Evolutionary conservation across 192 early-diverging fungal species (phyloP).

Genomic region (Diversispora eburnea): DNA sequence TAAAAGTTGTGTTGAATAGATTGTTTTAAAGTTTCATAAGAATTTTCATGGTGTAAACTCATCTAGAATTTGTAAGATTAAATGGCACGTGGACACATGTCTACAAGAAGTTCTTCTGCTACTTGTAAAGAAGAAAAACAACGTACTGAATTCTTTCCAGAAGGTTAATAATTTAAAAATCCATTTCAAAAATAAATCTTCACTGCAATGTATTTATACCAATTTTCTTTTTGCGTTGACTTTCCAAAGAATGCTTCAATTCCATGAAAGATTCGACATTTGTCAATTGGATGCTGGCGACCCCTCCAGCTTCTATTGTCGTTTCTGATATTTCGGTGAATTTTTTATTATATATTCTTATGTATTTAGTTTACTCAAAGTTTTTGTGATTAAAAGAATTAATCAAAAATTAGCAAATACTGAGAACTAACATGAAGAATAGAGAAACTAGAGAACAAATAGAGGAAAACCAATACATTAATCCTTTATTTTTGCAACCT

Average conservation of each 20-base stretch:
- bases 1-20: too few relatives aligned
- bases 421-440: background rate
- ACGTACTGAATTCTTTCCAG: constrained; percentile 8
- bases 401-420: constrained; percentile 2
- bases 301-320: background rate
- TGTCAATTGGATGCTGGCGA: background rate
- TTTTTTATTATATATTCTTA: background rate
- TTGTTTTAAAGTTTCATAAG: too few relatives aligned
- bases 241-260: background rate
- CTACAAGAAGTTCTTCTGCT: constrained; percentile 18
- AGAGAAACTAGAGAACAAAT: constrained; percentile 1
- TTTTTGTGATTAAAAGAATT: background rate
- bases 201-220: background rate
- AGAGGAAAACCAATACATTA: background rate
- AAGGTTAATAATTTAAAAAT: constrained; percentile 11
- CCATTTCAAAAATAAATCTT: background rate
- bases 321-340: constrained; percentile 11
- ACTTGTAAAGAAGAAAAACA: constrained; percentile 20
- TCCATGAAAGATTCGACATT: background rate
- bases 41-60: too few relatives aligned
- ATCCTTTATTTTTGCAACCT: background rate
- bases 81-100: constrained; percentile 24
- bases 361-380: background rate
- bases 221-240: background rate
- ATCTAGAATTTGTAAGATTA: too few relatives aligned